phyloP scores from a whole-genome alignment of 1,139 yeast genomes.

The Saccharomycopsis hybrid region DNA sequence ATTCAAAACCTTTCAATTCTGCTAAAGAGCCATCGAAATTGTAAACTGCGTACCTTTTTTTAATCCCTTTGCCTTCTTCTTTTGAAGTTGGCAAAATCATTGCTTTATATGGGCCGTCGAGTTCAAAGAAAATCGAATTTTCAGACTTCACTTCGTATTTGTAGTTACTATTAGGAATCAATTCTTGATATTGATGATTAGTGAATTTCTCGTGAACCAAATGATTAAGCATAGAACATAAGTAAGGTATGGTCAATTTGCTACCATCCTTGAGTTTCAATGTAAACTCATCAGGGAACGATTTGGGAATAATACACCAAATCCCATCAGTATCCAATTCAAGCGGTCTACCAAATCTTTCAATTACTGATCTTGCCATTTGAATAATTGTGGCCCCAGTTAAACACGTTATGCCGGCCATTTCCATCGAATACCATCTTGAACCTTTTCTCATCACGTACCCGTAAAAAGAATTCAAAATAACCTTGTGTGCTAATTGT shows the following conservation, averaged over 20 bases:
- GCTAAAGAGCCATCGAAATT: slow-evolving; percentile 92
- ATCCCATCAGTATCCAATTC: slow-evolving; percentile 99
- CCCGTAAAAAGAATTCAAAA: slow-evolving; percentile 93
- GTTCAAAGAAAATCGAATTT: slow-evolving; percentile 94
- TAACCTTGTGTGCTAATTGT: slow-evolving; percentile 95
- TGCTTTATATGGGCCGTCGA: slow-evolving; percentile 97
- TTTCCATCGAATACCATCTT: slow-evolving; percentile 98
- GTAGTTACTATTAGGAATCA: slow-evolving; percentile 49
- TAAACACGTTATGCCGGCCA: slow-evolving; percentile 98
- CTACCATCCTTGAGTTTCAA: slow-evolving; percentile 75
- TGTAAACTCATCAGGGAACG: slow-evolving; percentile 85
- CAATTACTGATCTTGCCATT: slow-evolving; percentile 92
- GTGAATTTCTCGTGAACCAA: slow-evolving; percentile 87
- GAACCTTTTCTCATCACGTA: slow-evolving; percentile 99
- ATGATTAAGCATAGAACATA: slow-evolving; percentile 94
- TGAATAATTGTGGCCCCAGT: slow-evolving; percentile 98
- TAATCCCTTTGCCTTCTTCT: slow-evolving; percentile 95
- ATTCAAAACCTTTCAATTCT: slow-evolving; percentile 93
- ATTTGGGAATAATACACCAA: slow-evolving; percentile 93
- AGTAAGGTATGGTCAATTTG: slow-evolving; percentile 73
- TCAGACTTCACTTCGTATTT: slow-evolving; percentile 77
- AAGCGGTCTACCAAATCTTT: slow-evolving; percentile 87
- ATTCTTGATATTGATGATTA: slow-evolving; percentile 88
- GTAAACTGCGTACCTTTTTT: slow-evolving; percentile 95
- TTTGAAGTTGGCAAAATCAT: slow-evolving; percentile 96